Evolutionary conservation across 2,329 filamentous ascomycete genomes (phyloP), one percentile per base, ranked within the genome.

Genomic region (Sphaerulina populicola): DNA sequence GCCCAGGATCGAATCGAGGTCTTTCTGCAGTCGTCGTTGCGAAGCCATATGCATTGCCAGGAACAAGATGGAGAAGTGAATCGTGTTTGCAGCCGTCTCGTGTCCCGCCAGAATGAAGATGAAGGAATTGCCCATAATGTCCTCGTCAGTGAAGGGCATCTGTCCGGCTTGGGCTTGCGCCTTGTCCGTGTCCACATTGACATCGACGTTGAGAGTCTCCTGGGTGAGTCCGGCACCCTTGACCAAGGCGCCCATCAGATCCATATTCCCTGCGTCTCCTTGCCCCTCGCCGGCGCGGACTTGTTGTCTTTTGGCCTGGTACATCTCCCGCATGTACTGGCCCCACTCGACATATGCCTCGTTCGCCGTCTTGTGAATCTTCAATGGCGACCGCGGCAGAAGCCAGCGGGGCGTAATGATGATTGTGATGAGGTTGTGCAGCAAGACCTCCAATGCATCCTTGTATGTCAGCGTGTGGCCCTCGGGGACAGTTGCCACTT

Each of bases 71-170:
- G 81, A 75, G 64, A 86, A 89, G 68, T 90, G 83, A 36, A 89
- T 73, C 3, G 79, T 77, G 66, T 86, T 88, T 43, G 86, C 86
- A 1, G 85, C 85, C 1, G 86, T 90, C 68, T 93, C 87, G 67
- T 93, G 86, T 10, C 87, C 87, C 0, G 87, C 86, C 1, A 90
- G 73, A 54, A 78, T 76, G 54, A 80, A 70, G 44, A 77, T 73
- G 53, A 78, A 78, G 18, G 84, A 80, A 62, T 89, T 89, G 45
- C 85, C 84, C 27, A 86, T 70, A 52, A 90, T 83, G 49, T 89
- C 84, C 4, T 75, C 74, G 56, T 82, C 78, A 4, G 69, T 74
- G n/a, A 85, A 67, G 14, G 67, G 65, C 5, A n/a, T 4, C 10
- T 68, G 70, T 8, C 27, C 18, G 21, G 76, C 69, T 77, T 74